A percentile compares a stretch with the other conserved stretches of the same genome.
Evolutionary conservation across 2,329 filamentous ascomycete species (phyloP).

Genomic region (Hymenoscyphus albidus): DNA sequence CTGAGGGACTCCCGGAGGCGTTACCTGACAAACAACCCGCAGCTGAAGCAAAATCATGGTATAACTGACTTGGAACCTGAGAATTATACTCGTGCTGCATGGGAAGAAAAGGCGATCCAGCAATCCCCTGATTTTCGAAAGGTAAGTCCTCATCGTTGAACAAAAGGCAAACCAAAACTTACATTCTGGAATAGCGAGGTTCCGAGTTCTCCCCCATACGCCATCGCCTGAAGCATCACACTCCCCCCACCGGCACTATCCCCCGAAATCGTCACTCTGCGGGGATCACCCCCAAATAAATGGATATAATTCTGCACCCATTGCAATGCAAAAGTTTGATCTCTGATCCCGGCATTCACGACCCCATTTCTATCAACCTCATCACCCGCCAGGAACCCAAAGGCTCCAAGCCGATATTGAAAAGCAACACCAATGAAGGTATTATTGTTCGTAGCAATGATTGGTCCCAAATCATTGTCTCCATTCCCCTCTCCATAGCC

Average conservation of each 20-base stretch:
- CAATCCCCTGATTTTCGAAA: conserved; percentile 23
- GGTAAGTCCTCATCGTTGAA: neutral
- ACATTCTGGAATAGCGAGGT: conserved; percentile 22
- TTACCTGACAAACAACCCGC: conserved; percentile 40
- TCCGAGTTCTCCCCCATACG: conserved; percentile 40
- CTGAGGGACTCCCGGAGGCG: neutral
- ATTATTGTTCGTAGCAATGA: conserved; percentile 46
- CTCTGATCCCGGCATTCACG: conserved; percentile 47
- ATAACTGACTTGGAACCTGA: conserved; percentile 40
- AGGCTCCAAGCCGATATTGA: conserved; percentile 46
- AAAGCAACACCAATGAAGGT: conserved; percentile 46
- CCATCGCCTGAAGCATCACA: conserved; percentile 51
- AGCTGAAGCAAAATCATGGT: conserved; percentile 41
- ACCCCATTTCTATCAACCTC: conserved; percentile 37
- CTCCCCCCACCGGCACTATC: conserved; percentile 48
- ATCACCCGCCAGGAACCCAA: conserved; percentile 35
- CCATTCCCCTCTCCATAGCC: conserved; percentile 43
- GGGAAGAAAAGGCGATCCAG: conserved; percentile 47
- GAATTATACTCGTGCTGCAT: conserved; percentile 49
- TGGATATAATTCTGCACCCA: conserved; percentile 53
- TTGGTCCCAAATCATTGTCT: conserved; percentile 33
- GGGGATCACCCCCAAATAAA: conserved; percentile 49
- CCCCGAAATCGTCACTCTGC: conserved; percentile 46
- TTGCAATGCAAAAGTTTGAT: conserved; percentile 51
- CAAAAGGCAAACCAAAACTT: neutral